These are phyloP conservation scores for Tetrahymena borealis DNA, from an alignment of 73 alveolate species.

Conservation along the genomic window DNA sequence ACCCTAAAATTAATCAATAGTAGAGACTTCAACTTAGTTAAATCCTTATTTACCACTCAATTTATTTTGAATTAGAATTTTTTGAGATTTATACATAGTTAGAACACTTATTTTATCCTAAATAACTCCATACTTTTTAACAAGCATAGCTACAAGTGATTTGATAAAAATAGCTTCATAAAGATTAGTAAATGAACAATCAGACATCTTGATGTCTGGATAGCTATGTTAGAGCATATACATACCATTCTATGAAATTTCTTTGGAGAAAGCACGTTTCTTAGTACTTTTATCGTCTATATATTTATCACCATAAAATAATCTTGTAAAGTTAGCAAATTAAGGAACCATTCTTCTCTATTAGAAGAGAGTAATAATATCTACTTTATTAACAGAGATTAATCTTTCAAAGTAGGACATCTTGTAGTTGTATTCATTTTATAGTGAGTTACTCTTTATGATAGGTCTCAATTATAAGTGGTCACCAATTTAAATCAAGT, in stretches of 20 bases:
- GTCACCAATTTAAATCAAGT: conserved; percentile 80
- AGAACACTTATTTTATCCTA: conserved; percentile 55
- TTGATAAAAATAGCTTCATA: conserved; percentile 62
- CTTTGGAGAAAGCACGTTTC: conserved; percentile 2
- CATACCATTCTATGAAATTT: conserved; percentile 41
- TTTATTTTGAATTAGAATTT: conserved; percentile 23
- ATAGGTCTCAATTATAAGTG: conserved; percentile 77
- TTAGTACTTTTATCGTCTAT: conserved; percentile 44
- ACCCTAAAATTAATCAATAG: conserved; percentile 36
- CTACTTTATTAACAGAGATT: conserved; percentile 48
- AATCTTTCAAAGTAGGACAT: conserved; percentile 84
- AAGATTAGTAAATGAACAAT: conserved; percentile 52
- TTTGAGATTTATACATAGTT: conserved; percentile 65
- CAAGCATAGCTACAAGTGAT: conserved; percentile 50
- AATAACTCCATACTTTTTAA: conserved; percentile 42
- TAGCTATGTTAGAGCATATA: conserved; percentile 61
- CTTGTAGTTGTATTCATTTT: conserved; percentile 47
- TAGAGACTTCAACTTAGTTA: neutral
- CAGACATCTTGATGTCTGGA: conserved; percentile 48
- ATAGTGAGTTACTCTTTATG: conserved; percentile 47
- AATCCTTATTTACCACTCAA: too few species aligned
- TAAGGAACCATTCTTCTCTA: conserved; percentile 86
- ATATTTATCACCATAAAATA: conserved; percentile 53
- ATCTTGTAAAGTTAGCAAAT: conserved; percentile 69
- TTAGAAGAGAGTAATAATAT: conserved; percentile 41